Conservation (phyloP, 208 protist species). For the Leishmania major region DNA sequence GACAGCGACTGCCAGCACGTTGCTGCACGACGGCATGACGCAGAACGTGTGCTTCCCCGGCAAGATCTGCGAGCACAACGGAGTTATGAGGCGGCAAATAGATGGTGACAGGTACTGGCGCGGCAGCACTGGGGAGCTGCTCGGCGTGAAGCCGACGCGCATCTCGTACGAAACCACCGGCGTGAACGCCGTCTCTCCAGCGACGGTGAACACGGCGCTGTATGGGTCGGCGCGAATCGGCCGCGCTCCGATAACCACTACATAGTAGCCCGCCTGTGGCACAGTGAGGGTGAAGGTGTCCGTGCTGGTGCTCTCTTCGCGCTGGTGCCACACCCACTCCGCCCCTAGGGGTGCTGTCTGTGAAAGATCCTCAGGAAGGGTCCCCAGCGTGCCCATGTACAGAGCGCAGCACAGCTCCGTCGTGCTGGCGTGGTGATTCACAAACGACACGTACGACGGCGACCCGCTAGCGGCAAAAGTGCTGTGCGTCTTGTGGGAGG, state of each 20-base stretch:
- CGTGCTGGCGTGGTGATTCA: constrained; percentile 48
- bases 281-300: constrained; percentile 87
- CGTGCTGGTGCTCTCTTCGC: constrained; percentile 46
- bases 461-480: constrained; percentile 51
- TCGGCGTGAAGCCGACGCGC: constrained; percentile 73
- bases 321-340: constrained; percentile 87
- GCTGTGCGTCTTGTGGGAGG: constrained; percentile 51
- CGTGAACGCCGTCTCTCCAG: constrained; percentile 42
- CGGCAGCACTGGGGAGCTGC: constrained; percentile 55
- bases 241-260: constrained; percentile 69
- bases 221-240: constrained; percentile 74
- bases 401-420: constrained; percentile 81
- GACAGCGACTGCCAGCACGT: constrained; percentile 73
- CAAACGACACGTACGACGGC: constrained; percentile 70
- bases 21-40: constrained; percentile 86
- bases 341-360: constrained; percentile 41
- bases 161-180: constrained; percentile 75
- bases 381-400: constrained; percentile 61
- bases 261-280: constrained; percentile 76
- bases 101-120: constrained; percentile 74
- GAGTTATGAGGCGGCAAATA: constrained; percentile 72
- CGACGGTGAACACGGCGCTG: constrained; percentile 37
- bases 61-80: constrained; percentile 50
- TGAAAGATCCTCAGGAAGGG: constrained; percentile 49
- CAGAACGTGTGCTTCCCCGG: constrained; percentile 51